Evolutionary conservation across 805 yeast species (phyloP).

Genomic region (Hanseniaspora jakobsenii): DNA sequence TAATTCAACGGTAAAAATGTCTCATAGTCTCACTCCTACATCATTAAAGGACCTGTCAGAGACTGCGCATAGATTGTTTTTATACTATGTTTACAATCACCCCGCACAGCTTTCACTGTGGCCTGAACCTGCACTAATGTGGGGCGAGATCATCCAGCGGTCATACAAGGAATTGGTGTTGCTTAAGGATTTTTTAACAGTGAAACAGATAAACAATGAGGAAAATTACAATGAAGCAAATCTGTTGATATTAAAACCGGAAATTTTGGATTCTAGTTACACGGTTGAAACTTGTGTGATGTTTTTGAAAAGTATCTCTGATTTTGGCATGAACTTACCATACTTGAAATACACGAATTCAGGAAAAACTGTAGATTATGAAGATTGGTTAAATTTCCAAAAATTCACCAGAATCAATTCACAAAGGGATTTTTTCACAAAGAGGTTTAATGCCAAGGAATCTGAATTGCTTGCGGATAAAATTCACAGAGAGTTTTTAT

Average conservation of each 20-base stretch:
- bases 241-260: neutral
- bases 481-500: constrained; percentile 1
- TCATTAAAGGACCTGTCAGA: neutral
- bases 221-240: neutral
- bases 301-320: neutral
- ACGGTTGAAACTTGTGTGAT: neutral
- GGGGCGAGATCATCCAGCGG: constrained; percentile 1
- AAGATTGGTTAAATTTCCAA: constrained; percentile 1
- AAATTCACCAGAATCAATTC: constrained; percentile 1
- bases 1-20: neutral
- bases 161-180: neutral
- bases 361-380: neutral
- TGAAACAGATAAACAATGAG: neutral
- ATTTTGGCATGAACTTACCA: neutral
- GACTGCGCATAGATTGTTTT: neutral
- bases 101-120: neutral
- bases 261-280: neutral
- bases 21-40: neutral
- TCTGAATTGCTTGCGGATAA: neutral
- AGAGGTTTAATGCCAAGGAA: neutral
- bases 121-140: neutral
- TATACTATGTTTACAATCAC: neutral
- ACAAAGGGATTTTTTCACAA: neutral
- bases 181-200: neutral
- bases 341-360: neutral